Conservation (phyloP, 805 yeast genomes). For the Saccharomycopsis capsularis region DNA sequence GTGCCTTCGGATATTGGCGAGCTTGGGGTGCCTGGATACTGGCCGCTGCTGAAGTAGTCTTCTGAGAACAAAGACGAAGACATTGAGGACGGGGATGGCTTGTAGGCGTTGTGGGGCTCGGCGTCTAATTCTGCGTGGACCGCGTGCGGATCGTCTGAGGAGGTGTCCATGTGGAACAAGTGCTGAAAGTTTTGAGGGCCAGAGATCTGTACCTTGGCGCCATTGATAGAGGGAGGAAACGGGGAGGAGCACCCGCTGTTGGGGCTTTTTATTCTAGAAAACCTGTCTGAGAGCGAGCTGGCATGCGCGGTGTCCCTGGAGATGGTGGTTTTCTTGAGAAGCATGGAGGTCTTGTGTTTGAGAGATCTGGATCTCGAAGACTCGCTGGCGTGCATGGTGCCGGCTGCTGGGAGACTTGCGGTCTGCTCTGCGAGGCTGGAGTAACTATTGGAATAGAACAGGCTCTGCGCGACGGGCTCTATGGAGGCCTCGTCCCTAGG, state of each 20-base stretch:
- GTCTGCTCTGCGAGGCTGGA: not conserved
- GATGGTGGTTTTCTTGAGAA: conserved; percentile 8
- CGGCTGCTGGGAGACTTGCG: not conserved
- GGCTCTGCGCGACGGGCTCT: too few relatives aligned
- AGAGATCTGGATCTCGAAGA: conserved; percentile 1
- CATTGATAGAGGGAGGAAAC: not conserved
- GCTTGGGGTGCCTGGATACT: conserved; percentile 15
- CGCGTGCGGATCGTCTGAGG: not conserved
- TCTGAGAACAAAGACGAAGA: conserved; percentile 16
- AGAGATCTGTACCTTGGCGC: conserved; percentile 4
- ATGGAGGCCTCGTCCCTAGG: too few relatives aligned
- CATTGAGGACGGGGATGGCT: conserved; percentile 15
- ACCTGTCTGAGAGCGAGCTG: conserved; percentile 1
- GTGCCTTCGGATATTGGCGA: conserved; percentile 10
- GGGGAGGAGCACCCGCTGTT: not conserved
- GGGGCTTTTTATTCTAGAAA: not conserved
- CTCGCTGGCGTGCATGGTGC: not conserved
- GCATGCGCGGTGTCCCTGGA: not conserved
- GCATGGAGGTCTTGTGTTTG: conserved; percentile 10
- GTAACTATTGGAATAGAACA: not conserved
- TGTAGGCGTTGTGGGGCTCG: not conserved
- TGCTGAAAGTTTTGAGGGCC: conserved; percentile 20
- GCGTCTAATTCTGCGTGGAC: not conserved
- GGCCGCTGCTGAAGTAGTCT: conserved; percentile 1
- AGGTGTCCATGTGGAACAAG: conserved; percentile 19